phyloP scores from a whole-genome alignment of 2,329 filamentous ascomycete species.

The Penicillium psychrosexuale region DNA sequence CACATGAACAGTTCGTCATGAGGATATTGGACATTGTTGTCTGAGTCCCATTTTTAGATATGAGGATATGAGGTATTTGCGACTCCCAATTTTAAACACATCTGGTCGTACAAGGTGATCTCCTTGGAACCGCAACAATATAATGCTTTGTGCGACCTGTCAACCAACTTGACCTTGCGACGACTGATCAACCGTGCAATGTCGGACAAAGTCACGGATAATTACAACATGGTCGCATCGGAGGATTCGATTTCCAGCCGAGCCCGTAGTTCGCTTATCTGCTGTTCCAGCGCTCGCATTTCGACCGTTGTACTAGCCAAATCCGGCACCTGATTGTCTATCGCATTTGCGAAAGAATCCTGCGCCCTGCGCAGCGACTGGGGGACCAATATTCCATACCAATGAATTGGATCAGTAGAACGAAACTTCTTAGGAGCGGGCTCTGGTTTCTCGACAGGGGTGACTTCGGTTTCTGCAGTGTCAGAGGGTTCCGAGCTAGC shows the following conservation, averaged over 20 bases:
- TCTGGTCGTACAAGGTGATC: background rate
- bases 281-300: constrained; percentile 42
- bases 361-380: constrained; percentile 45
- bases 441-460: constrained; percentile 9
- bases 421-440: constrained; percentile 16
- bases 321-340: constrained; percentile 37
- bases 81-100: background rate
- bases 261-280: constrained; percentile 33
- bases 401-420: constrained; percentile 44
- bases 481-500: constrained; percentile 6
- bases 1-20: background rate
- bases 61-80: background rate
- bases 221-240: background rate
- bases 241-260: constrained; percentile 17
- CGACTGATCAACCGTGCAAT: background rate
- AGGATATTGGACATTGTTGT: background rate
- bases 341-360: constrained; percentile 40
- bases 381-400: constrained; percentile 51
- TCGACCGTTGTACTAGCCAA: constrained; percentile 39
- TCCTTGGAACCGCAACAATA: background rate
- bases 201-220: background rate
- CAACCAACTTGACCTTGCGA: background rate
- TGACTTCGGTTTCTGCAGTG: background rate
- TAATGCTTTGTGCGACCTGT: background rate
- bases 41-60: background rate